These are phyloP conservation scores for Hura crepitans DNA, from an alignment of 441 rosid species.

Conservation along the genomic window DNA sequence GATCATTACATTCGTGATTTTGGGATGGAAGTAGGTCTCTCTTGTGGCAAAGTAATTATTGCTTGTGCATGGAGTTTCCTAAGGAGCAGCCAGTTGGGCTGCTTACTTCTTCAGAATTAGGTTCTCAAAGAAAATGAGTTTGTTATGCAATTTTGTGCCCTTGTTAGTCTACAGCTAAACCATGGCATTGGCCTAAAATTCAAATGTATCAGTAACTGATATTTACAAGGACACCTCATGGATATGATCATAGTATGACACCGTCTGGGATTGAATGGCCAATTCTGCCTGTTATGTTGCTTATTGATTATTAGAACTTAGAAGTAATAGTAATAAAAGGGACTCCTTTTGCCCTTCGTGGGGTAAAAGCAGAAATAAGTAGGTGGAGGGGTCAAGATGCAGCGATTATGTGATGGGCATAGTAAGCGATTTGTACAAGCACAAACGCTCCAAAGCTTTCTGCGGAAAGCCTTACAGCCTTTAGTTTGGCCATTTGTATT, in stretches of 20 bases:
- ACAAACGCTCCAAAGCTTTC: background rate
- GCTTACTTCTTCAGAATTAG: background rate
- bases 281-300: too few species aligned
- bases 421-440: background rate
- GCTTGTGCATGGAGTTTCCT: background rate
- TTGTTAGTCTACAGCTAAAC: background rate
- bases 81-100: background rate
- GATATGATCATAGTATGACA: too few species aligned
- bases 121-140: background rate
- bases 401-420: background rate
- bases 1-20: background rate
- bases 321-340: too few species aligned
- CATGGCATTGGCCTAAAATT: too few species aligned
- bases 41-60: background rate
- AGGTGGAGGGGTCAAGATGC: background rate
- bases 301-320: too few species aligned
- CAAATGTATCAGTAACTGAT: too few species aligned
- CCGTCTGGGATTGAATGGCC: too few species aligned
- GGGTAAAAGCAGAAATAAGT: background rate
- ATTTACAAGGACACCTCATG: too few species aligned
- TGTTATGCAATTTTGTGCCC: background rate
- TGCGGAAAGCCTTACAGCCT: conserved; percentile 6
- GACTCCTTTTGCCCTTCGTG: background rate
- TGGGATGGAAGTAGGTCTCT: background rate
- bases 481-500: conserved; percentile 9